Percentiles rank a stretch among this genome's conserved stretches.
Evolutionary conservation across 2,329 filamentous ascomycete genomes (phyloP).

Genomic region (Epichloe aotearoae): DNA sequence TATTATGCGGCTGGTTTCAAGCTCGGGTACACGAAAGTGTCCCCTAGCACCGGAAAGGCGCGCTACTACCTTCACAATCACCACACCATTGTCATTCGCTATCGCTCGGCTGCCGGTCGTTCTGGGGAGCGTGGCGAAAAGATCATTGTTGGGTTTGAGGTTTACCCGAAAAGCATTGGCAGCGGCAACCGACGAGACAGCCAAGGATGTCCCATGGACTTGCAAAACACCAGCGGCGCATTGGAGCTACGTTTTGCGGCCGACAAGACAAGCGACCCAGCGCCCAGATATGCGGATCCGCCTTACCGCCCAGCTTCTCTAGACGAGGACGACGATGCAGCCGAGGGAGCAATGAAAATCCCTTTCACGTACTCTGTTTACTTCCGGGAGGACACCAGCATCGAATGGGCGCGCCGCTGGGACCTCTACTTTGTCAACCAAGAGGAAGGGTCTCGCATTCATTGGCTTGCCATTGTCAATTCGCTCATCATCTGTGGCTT

Average conservation of each 20-base stretch:
- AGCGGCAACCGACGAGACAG: slow-evolving; percentile 43
- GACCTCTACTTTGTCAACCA: slow-evolving; percentile 84
- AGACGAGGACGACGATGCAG: slow-evolving; percentile 45
- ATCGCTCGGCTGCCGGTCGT: slow-evolving; percentile 55
- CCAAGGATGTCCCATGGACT: slow-evolving; percentile 53
- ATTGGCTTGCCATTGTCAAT: slow-evolving; percentile 83
- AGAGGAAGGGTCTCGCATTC: slow-evolving; percentile 66
- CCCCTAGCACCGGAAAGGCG: slow-evolving; percentile 42
- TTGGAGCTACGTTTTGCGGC: slow-evolving; percentile 57
- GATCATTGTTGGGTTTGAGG: slow-evolving; percentile 78
- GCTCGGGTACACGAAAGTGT: slow-evolving; percentile 61
- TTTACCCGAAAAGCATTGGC: slow-evolving; percentile 75
- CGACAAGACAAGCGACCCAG: slow-evolving; percentile 40
- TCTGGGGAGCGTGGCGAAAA: slow-evolving; percentile 59
- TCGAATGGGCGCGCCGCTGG: slow-evolving; percentile 80
- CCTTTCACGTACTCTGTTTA: slow-evolving; percentile 86
- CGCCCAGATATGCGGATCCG: slow-evolving; percentile 38
- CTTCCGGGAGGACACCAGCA: slow-evolving; percentile 66
- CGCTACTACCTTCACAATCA: slow-evolving; percentile 78
- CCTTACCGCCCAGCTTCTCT: slow-evolving; percentile 36
- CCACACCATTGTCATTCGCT: slow-evolving; percentile 70
- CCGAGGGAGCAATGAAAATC: slow-evolving; percentile 54
- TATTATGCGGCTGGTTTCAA: slow-evolving; percentile 90
- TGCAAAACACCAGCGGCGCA: slow-evolving; percentile 48
- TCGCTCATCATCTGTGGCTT: slow-evolving; percentile 72